phyloP scores from a whole-genome alignment of 306 rosid genomes.

The Lathyrus aphaca region DNA sequence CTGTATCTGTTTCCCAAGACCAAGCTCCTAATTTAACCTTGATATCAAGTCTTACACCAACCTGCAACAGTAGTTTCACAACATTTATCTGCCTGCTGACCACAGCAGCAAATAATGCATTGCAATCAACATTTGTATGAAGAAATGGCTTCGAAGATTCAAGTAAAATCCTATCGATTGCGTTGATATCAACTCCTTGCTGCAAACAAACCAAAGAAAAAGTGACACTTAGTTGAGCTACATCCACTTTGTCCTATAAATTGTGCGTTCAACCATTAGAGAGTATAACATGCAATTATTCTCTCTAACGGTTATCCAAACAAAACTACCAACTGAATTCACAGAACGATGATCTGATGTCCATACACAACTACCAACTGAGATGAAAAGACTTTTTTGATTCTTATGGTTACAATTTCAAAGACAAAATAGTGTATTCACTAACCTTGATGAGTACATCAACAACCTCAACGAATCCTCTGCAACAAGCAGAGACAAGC shows the following conservation, averaged over 20 bases:
- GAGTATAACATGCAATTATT: no score
- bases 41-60: slow-evolving; percentile 55
- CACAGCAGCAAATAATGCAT: slow-evolving; percentile 60
- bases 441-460: slow-evolving; percentile 60
- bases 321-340: no score
- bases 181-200: slow-evolving; percentile 61
- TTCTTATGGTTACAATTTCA: no score
- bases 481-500: slow-evolving; percentile 64
- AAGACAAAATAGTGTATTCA: no score
- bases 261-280: no score
- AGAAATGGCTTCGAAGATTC: slow-evolving; percentile 69
- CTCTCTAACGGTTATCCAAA: no score
- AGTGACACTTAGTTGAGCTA: slow-evolving; percentile 28
- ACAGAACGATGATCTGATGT: no score
- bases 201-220: slow-evolving; percentile 36
- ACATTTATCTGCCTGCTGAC: slow-evolving; percentile 63
- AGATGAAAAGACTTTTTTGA: no score
- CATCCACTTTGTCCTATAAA: not conserved
- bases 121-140: slow-evolving; percentile 62
- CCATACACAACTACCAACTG: no score
- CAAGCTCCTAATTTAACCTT: slow-evolving; percentile 67
- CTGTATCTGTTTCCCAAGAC: slow-evolving; percentile 67
- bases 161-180: slow-evolving; percentile 54
- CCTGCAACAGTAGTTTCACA: slow-evolving; percentile 63
- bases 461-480: slow-evolving; percentile 61